phyloP scores from a whole-genome alignment of 768 basidiomycete genomes.

The Coprinellus aureogranulatus region DNA sequence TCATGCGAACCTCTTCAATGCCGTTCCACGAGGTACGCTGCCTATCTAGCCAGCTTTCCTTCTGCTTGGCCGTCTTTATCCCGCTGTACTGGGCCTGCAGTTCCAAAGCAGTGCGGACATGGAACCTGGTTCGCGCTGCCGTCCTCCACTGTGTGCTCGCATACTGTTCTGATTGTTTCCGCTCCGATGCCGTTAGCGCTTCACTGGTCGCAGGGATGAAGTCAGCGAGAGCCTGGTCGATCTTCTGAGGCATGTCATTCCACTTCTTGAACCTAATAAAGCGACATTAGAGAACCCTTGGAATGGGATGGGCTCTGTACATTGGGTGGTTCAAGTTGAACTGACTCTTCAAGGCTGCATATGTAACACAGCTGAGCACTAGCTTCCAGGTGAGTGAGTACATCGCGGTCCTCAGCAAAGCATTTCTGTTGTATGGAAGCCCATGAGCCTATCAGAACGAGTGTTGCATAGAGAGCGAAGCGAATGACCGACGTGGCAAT shows the following conservation, averaged over 20 bases:
- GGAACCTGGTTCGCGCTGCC: background rate
- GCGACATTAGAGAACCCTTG: no score
- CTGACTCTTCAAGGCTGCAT: background rate
- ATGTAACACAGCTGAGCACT: background rate
- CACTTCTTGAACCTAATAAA: background rate
- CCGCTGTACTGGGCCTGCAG: background rate
- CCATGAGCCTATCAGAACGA: background rate
- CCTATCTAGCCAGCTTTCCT: background rate
- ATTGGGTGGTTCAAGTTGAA: background rate
- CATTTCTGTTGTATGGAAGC: no score
- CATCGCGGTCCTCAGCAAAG: background rate
- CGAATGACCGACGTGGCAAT: slow-evolving; percentile 39
- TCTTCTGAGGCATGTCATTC: background rate
- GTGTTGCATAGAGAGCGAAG: background rate
- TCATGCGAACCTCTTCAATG: background rate
- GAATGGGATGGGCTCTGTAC: no score
- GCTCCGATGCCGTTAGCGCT: background rate
- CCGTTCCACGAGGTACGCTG: background rate
- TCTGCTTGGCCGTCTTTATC: background rate
- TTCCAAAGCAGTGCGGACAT: background rate
- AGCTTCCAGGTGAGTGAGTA: background rate
- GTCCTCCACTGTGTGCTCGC: background rate
- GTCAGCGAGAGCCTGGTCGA: background rate
- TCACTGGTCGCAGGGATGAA: background rate
- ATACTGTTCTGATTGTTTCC: background rate